A percentile compares a stretch with the other conserved stretches of the same genome.
These are phyloP conservation scores for Chenopodium album DNA, from an alignment of 148 eudicot species.

Conservation along the genomic window DNA sequence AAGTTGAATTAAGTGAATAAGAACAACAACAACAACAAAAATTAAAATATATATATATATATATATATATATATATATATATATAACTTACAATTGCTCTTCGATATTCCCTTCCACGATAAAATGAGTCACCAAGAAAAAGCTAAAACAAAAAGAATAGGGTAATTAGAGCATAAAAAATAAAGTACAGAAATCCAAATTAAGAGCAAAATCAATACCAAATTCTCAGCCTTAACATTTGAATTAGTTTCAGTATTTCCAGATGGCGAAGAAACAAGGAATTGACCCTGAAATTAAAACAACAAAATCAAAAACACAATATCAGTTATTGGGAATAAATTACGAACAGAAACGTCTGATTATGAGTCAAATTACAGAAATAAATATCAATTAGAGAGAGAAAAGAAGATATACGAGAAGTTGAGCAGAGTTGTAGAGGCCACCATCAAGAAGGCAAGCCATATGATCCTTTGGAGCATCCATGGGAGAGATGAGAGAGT, in stretches of 20 bases:
- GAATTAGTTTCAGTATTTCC: constrained; percentile 54
- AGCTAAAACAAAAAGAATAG: constrained; percentile 40
- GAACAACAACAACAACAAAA: too few species aligned
- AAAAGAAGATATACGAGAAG: constrained; percentile 52
- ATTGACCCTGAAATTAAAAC: constrained; percentile 50
- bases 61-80: too few species aligned
- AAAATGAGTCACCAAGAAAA: constrained; percentile 82
- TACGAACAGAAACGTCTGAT: not conserved
- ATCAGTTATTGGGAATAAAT: not conserved
- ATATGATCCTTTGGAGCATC: constrained; percentile 84
- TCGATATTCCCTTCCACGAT: constrained; percentile 68
- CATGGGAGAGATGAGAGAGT: constrained; percentile 35
- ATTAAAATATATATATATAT: too few species aligned
- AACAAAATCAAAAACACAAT: not conserved
- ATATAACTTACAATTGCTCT: constrained; percentile 76
- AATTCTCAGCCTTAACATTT: constrained; percentile 71
- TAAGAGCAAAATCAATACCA: constrained; percentile 40
- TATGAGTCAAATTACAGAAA: not conserved
- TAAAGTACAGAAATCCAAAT: not conserved
- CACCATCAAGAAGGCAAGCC: constrained; percentile 65
- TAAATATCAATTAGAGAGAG: not conserved
- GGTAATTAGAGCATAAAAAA: not conserved
- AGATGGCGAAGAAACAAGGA: constrained; percentile 74
- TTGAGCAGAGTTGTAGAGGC: constrained; percentile 84
- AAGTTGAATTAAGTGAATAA: too few species aligned